Base-by-base conservation (phyloP, 176 grass and related monocot genomes). In the Pharus latifolius region DNA sequence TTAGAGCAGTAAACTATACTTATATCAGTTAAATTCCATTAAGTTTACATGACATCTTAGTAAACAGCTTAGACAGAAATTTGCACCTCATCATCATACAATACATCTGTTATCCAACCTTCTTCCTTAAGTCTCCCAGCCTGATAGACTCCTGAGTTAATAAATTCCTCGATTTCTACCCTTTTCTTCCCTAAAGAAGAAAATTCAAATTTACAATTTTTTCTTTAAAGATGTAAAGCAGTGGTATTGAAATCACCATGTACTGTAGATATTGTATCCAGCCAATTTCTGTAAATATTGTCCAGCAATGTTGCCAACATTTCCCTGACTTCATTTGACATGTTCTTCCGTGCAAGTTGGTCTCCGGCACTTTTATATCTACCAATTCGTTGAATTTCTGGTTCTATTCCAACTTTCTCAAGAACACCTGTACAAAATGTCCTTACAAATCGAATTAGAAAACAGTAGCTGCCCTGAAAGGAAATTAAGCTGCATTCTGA, bases 81-180 rank as follows among this genome's bases (percentile, higher is more conserved):
- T 41, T 62, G 32, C 80, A 99, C 95, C 95, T 99, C 90, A 7
- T 99, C 95, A 28, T 99, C 95, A 83, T 99, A 99, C 72, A 91
- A 22, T 83, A 94, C 66, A 77, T 99, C 81, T 54, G 95, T 99
- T 71, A 99, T 80, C 95, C 95, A 94, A 76, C 89, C 87, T 94
- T 91, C 87, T 81, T 91, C 76, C 88, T 94, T 99, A 80, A 99
- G 87, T 70, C 76, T 99, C 52, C 84, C 72, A 72, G 94, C 90
- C 86, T 94, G 83, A 80, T 88, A 99, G 84, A 99, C 90, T 76
- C 95, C 95, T n/a, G 90, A 88, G 86, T 99, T 91, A 26, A 99
- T 72, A 69, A 99, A 91, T 56, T 81, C 84, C 54, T 84, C 84
- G 1, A 91, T 72, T 83, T 94, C 87, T 85, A 91, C 90, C 51